Evolutionary conservation across 2,329 filamentous ascomycete genomes (phyloP), one percentile per base, ranked within the genome.

Genomic region (Penicillium concentricum): DNA sequence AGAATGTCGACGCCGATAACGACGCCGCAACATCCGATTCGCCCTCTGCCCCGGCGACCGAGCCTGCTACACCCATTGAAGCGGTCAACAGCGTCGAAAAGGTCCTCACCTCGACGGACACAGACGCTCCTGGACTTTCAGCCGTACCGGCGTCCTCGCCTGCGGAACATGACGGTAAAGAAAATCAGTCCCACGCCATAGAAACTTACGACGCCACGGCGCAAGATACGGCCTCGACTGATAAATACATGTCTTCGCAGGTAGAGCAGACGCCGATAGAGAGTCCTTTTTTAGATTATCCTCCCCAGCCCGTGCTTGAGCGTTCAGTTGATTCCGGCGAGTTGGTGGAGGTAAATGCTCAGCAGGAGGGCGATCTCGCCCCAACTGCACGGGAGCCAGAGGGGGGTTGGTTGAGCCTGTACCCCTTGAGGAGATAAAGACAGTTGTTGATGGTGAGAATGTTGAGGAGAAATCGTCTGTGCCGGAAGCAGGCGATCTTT

Each of bases 91-190:
- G n/a, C 34, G 53, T 57, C 44, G 67, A 55, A 53, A 58, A 62
- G 30, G 47, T 44, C 24, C 51, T 65, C 46, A 38, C 55, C 13
- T 51, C 61, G 4, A 54, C 59, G 28, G 56, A 66, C 43, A 52
- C 59, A 32, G 57, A 67, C 44, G 47, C 54, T 54, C 51, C 61
- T 50, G 68, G 67, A 53, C 38, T 60, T 42, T 61, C 61, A 56
- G 58, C 58, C 61, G 64, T 68, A 54, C 69, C 64, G 63, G 68
- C 65, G 65, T 50, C 61, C 64, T 63, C 64, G 61, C 69, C 70
- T 70, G 68, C 67, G 68, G 71, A 76, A 69, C 67, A 73, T 69
- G 73, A 77, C 68, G 74, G 74, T 77, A 76, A 77, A 74, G 74
- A 77, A 64, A 70, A 73, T 72, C 74, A 75, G 72, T 73, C 70